A percentile compares a stretch with the other conserved stretches of the same genome.
phyloP scores from a whole-genome alignment of 2,329 filamentous ascomycete species.

The Sarocladium kiliense region DNA sequence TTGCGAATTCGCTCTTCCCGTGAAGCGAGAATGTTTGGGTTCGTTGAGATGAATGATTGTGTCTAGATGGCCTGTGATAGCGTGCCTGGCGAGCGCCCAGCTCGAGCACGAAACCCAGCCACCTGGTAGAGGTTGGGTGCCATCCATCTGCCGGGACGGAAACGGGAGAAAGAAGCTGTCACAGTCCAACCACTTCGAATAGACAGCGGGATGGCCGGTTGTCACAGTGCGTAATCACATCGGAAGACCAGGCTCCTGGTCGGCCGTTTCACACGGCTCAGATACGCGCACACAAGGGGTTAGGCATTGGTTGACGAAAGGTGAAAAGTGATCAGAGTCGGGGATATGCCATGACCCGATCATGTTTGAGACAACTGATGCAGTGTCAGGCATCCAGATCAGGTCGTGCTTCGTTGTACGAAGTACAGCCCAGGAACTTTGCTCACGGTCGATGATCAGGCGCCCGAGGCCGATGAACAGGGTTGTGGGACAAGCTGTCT shows the following conservation, averaged over 20 bases:
- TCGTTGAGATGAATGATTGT: no score
- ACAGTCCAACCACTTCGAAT: neutral
- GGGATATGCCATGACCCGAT: neutral
- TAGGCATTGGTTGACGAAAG: neutral
- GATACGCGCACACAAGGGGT: no score
- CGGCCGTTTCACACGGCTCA: neutral
- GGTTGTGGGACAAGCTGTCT: neutral
- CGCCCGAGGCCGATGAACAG: neutral
- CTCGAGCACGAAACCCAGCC: neutral
- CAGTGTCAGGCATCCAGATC: neutral
- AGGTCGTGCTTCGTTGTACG: neutral
- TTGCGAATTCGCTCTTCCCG: no score
- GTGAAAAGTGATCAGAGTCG: neutral
- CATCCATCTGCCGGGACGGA: neutral
- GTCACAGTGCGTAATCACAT: constrained; percentile 5
- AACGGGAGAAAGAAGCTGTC: neutral
- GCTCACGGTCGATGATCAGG: neutral
- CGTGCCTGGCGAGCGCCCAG: no score
- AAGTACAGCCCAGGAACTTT: neutral
- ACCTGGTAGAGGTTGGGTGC: neutral
- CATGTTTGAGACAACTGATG: neutral
- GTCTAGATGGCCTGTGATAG: no score
- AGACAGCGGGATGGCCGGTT: neutral
- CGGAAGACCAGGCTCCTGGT: neutral
- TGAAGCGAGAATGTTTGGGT: no score